These are phyloP conservation scores for Emmonsiellopsis sp. DNA, from an alignment of 2,329 filamentous ascomycete genomes.

Conservation along the genomic window DNA sequence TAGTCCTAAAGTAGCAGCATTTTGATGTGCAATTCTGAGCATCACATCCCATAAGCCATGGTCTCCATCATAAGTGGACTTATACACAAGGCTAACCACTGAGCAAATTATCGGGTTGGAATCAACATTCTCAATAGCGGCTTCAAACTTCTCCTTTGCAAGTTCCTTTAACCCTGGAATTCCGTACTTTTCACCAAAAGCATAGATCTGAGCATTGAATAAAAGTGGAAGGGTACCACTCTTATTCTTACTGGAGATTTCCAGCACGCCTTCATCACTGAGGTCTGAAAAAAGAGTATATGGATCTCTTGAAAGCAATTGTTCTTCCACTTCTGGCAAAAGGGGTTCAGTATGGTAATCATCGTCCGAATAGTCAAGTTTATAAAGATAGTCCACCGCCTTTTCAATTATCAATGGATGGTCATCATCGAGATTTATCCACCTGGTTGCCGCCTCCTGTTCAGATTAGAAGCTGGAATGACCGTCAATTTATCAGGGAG, in stretches of 20 bases:
- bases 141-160: not conserved
- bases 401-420: not conserved
- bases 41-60: not conserved
- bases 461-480: no score
- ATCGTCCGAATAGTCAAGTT: not conserved
- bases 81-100: not conserved
- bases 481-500: no score
- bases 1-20: not conserved
- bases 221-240: not conserved
- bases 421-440: no score
- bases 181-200: not conserved
- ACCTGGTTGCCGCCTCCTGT: no score
- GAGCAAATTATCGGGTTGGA: not conserved
- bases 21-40: not conserved
- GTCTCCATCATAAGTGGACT: not conserved
- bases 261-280: no score
- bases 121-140: not conserved
- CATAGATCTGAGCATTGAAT: not conserved
- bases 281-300: not conserved
- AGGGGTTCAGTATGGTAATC: not conserved
- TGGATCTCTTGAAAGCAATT: not conserved
- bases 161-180: not conserved
- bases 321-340: not conserved
- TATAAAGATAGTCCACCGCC: not conserved
- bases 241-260: no score